Percentiles rank a stretch among this genome's conserved stretches.
Evolutionary conservation across 2,329 filamentous ascomycete genomes (phyloP).

Genomic region (Sclerotiophoma versabilis): DNA sequence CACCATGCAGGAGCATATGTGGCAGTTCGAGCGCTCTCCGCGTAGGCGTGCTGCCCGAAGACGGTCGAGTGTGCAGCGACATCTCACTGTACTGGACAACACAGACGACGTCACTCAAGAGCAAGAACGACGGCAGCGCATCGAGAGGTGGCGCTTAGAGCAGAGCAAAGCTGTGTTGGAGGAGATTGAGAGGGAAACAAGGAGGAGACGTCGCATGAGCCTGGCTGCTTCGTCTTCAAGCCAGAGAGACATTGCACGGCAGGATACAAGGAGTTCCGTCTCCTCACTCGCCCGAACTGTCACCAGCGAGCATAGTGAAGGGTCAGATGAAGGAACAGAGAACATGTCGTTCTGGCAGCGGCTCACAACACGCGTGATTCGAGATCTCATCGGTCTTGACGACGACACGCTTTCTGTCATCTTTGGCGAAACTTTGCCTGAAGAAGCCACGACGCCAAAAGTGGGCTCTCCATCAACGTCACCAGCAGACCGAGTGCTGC

Average conservation of each 20-base stretch:
- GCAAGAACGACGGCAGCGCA: constrained; percentile 78
- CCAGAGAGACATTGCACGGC: constrained; percentile 31
- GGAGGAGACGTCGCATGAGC: constrained; percentile 68
- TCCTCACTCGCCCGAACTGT: constrained; percentile 28
- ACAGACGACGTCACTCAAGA: constrained; percentile 63
- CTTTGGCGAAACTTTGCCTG: constrained; percentile 78
- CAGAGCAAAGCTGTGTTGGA: constrained; percentile 86
- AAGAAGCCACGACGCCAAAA: constrained; percentile 41
- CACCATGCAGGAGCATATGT: constrained; percentile 80
- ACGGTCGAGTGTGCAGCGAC: constrained; percentile 64
- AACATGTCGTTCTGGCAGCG: constrained; percentile 78
- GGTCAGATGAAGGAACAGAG: constrained; percentile 54
- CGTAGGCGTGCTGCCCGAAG: constrained; percentile 59
- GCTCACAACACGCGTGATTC: constrained; percentile 84
- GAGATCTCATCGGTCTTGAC: constrained; percentile 89
- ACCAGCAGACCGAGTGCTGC: constrained; percentile 28
- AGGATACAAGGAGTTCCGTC: constrained; percentile 16
- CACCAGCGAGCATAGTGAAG: constrained; percentile 41
- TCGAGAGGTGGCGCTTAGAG: constrained; percentile 91
- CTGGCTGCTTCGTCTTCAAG: constrained; percentile 58
- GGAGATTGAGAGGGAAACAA: constrained; percentile 87
- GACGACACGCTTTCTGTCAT: constrained; percentile 84
- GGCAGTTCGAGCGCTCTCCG: constrained; percentile 89
- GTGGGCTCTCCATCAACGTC: constrained; percentile 29
- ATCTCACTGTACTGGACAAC: constrained; percentile 63